Base-by-base conservation (phyloP, 495 filamentous ascomycete genomes). In the Daldinia caldariorum region DNA sequence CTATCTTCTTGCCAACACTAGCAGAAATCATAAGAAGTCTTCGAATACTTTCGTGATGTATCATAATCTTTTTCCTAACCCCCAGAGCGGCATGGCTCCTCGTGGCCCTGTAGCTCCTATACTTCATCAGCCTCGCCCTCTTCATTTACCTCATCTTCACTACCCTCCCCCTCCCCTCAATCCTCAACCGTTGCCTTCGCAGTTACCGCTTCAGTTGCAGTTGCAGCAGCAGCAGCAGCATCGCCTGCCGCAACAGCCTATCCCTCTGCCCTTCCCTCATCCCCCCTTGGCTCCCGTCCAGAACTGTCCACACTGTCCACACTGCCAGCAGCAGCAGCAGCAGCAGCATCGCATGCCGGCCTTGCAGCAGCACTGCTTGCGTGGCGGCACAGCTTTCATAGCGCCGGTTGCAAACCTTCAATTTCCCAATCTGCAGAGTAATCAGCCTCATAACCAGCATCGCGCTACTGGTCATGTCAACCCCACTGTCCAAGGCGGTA, bases 51-150 rank as follows among this genome's bases (percentile, higher is more conserved):
- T 53, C 49, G 5, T 31, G 8, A 53, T 53, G 49, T 53, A 50
- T 61, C 51, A n/a, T 38, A 16, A 37, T 32, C 35, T 22, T 18
- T 1, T 38, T 38, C 49, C 54, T 39, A 38, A 32, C 2, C 22
- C 18, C 22, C 3, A 53, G 26, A 8, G n/a, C 43, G 37, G 45
- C 18, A 45, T 51, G 39, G 37, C 50, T n/a, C 16, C 57, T 34
- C 35, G 37, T 49, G 38, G 38, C 53, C 7, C 41, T 69, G 54
- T 14, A 29, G 61, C 43, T 31, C 3, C 34, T 38, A 61, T 64
- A 32, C 56, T 22, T 47, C 43, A 47, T 22, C 43, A 47, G 9
- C 47, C 53, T 61, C 57, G 29, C 43, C 37, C 16, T n/a, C 47
- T 47, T 31, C 47, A 29, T 59, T 10, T 32, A 3, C 37, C 22